Evolutionary conservation across 2,329 filamentous ascomycete genomes (phyloP).

Genomic region (Drechslerella stenobrocha): DNA sequence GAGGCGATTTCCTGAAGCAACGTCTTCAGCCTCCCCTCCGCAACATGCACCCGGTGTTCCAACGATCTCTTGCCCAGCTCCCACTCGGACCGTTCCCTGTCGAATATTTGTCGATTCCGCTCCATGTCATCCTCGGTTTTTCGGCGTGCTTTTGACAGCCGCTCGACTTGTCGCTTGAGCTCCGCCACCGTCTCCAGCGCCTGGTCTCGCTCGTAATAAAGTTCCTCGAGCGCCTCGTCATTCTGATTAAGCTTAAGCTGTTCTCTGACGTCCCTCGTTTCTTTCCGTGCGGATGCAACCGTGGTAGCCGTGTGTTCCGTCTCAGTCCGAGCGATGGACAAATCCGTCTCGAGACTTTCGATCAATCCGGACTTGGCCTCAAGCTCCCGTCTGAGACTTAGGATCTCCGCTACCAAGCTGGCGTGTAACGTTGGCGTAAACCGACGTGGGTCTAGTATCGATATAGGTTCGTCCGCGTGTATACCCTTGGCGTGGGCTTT

Average conservation of each 20-base stretch:
- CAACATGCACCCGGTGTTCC: conserved; percentile 85
- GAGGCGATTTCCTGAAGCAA: conserved; percentile 84
- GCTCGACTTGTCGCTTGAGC: conserved; percentile 74
- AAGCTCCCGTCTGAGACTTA: conserved; percentile 81
- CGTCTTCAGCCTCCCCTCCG: conserved; percentile 79
- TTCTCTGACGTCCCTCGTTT: conserved; percentile 77
- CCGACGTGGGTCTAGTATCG: conserved; percentile 80
- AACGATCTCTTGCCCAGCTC: conserved; percentile 77
- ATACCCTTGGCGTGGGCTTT: conserved; percentile 44
- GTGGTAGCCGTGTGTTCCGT: conserved; percentile 70
- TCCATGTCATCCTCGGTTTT: conserved; percentile 81
- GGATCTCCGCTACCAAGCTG: conserved; percentile 89
- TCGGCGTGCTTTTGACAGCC: conserved; percentile 73
- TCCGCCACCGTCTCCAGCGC: conserved; percentile 74
- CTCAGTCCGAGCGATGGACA: conserved; percentile 73
- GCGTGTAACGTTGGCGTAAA: conserved; percentile 96
- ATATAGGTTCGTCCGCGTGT: conserved; percentile 53
- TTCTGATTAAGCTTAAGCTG: conserved; percentile 86
- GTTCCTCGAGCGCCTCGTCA: conserved; percentile 79
- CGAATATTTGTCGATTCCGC: conserved; percentile 77
- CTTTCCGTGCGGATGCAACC: conserved; percentile 68
- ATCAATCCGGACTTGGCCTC: conserved; percentile 87
- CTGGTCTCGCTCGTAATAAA: conserved; percentile 83
- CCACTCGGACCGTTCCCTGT: conserved; percentile 81
- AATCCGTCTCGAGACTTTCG: conserved; percentile 74